Evolutionary conservation across 192 early-diverging fungal species (phyloP).

Genomic region (Backusella morwellensis): DNA sequence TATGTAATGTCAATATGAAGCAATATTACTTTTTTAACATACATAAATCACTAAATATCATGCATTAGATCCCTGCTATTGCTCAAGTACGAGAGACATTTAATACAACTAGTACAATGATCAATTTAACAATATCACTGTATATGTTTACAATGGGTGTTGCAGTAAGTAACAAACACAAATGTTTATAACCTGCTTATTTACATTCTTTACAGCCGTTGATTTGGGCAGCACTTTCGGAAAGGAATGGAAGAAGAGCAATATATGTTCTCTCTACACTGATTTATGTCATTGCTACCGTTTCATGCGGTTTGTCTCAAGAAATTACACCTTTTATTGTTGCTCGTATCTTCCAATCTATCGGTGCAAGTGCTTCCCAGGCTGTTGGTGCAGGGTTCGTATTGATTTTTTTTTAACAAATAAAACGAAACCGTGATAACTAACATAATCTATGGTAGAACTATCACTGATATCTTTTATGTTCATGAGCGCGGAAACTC

Average conservation of each 20-base stretch:
- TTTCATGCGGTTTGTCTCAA: slow-evolving; percentile 30
- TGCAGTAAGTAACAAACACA: slow-evolving; percentile 8
- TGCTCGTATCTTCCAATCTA: slow-evolving; percentile 26
- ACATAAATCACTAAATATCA: background rate
- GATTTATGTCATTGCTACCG: slow-evolving; percentile 28
- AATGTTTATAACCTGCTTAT: background rate
- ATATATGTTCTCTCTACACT: slow-evolving; percentile 28
- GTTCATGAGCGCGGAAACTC: slow-evolving; percentile 37
- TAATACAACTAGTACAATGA: slow-evolving; percentile 20
- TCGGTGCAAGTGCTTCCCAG: slow-evolving; percentile 32
- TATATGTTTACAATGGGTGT: slow-evolving; percentile 31
- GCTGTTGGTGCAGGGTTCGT: slow-evolving; percentile 33
- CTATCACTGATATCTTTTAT: slow-evolving; percentile 39
- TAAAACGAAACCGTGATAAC: background rate
- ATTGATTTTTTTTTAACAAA: too few species aligned
- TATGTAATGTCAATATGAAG: slow-evolving; percentile 13
- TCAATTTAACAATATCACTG: slow-evolving; percentile 31
- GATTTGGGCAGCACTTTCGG: slow-evolving; percentile 36
- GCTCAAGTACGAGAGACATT: slow-evolving; percentile 18
- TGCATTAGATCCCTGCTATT: slow-evolving; percentile 31
- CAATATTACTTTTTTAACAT: background rate
- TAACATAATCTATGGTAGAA: slow-evolving; percentile 17
- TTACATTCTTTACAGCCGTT: slow-evolving; percentile 25
- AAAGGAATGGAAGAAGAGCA: slow-evolving; percentile 28
- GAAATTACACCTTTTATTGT: slow-evolving; percentile 23